Conservation (phyloP, 805 yeast genomes). For the Cyberlindnera suaveolens region DNA sequence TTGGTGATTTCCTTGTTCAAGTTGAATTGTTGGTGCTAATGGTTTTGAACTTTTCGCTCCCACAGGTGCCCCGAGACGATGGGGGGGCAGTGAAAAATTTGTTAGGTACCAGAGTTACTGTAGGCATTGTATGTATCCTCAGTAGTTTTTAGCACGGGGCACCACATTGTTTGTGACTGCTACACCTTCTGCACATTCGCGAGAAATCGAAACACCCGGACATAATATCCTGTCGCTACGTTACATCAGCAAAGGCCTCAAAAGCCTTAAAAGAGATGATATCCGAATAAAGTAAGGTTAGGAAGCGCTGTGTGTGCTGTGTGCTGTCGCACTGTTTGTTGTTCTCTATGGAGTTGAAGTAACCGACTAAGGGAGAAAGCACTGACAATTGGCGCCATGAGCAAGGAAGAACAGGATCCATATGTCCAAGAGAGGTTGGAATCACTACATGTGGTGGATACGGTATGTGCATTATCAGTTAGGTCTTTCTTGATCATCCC, state of each 20-base stretch:
- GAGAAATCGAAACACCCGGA: too few relatives aligned
- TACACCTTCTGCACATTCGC: too few relatives aligned
- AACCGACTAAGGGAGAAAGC: not conserved
- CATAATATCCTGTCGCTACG: too few relatives aligned
- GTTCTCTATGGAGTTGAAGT: not conserved
- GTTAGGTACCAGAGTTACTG: slow-evolving; percentile 23
- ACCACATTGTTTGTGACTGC: slow-evolving; percentile 12
- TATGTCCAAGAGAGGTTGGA: slow-evolving; percentile 47
- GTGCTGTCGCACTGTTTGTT: too few relatives aligned
- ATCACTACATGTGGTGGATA: slow-evolving; percentile 45
- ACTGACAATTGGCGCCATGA: not conserved
- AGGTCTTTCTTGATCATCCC: not conserved
- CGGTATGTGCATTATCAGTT: slow-evolving; percentile 14
- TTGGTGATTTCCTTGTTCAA: not conserved
- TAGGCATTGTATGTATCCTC: slow-evolving; percentile 14
- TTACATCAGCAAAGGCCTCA: too few relatives aligned
- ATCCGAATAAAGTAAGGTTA: too few relatives aligned
- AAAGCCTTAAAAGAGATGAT: too few relatives aligned
- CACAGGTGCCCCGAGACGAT: slow-evolving; percentile 1
- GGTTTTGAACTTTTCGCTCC: too few relatives aligned
- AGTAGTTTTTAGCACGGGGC: slow-evolving; percentile 14
- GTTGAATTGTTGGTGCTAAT: not conserved
- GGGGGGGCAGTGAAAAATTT: slow-evolving; percentile 6
- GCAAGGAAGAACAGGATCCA: slow-evolving; percentile 19
- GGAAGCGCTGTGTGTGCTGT: too few relatives aligned